Evolutionary conservation across 441 rosid species (phyloP).

Genomic region (Aleurites moluccanus): DNA sequence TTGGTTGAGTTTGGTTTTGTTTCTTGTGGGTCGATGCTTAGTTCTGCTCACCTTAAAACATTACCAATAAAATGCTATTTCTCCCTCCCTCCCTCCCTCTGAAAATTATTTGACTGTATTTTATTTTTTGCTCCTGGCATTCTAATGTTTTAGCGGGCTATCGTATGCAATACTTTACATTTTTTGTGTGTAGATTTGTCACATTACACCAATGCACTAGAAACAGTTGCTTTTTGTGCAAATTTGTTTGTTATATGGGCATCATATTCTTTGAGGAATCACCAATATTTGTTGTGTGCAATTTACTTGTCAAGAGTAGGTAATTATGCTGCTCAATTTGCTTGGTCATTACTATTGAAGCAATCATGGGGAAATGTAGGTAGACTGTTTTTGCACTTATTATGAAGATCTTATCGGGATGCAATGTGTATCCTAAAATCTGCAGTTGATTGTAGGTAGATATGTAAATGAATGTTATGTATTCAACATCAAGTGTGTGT

Average conservation of each 20-base stretch:
- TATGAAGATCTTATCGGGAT: background rate
- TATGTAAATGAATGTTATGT: background rate
- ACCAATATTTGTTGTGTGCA: background rate
- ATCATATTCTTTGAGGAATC: background rate
- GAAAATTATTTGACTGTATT: background rate
- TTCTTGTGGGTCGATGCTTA: slow-evolving; percentile 1
- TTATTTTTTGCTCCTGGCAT: background rate
- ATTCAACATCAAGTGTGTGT: background rate
- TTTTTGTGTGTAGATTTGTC: too few species aligned
- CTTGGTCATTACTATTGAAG: background rate
- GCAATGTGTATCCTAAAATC: background rate
- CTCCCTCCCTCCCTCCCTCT: background rate
- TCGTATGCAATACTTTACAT: background rate
- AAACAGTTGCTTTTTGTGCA: background rate
- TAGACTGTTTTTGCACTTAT: background rate
- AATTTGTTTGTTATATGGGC: background rate
- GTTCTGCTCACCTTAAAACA: background rate
- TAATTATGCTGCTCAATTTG: background rate
- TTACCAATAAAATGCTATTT: background rate
- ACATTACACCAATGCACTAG: background rate
- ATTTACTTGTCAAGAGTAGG: background rate
- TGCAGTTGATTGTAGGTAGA: background rate
- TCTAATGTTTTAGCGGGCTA: background rate
- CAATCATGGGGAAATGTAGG: background rate
- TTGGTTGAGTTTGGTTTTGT: slow-evolving; percentile 20